Base-by-base conservation (phyloP, 2,329 filamentous ascomycete genomes). In the Tolypocladium ophioglossoides region DNA sequence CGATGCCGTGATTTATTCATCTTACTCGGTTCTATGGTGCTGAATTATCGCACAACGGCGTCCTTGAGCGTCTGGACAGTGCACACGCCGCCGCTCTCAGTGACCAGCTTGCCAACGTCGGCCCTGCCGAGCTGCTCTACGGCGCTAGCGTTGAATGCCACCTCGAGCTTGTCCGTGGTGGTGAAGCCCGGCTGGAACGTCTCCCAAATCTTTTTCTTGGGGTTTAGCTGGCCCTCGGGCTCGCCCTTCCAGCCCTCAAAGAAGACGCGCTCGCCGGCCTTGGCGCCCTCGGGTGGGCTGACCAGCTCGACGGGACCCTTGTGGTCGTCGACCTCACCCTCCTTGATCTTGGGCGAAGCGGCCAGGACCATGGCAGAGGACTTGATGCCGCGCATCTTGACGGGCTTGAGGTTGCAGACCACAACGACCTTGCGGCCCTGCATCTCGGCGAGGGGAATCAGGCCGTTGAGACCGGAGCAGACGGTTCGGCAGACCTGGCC, bases 191-290 rank as follows among this genome's bases (percentile, higher is more conserved):
- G 91, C 78, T 97, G 92, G 74, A 96, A 89, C 11, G 81, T 89
- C 79, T 99, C 94, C 91, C 92, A 97, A 57, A 97, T 78, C 85
- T 97, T 97, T 85, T 97, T 99, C 86, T 99, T 99, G 55, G 94
- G 94, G 79, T 97, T 99, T 55, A 99, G 80, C 52, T 92, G 83
- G 58, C 86, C 86, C 79, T 99, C 94, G 0, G 94, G 91, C 77
- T 95, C 88, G 56, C 90, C 91, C 70, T 89, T 80, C 85, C 89
- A 99, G 50, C 94, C 94, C 68, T 97, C 89, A 68, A 99, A 99
- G 78, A 79, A 91, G 52, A 97, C 88, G 16, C 89, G 79, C 68
- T 96, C 90, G 55, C 94, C 94, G 7, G 91, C 89, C 67, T 85
- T 83, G 46, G 89, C 79, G 41, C 82, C 89, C 20, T 78, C 81